Conservation (phyloP, 352 stramenopile species). For the Pythium rhizo-oryzae region DNA sequence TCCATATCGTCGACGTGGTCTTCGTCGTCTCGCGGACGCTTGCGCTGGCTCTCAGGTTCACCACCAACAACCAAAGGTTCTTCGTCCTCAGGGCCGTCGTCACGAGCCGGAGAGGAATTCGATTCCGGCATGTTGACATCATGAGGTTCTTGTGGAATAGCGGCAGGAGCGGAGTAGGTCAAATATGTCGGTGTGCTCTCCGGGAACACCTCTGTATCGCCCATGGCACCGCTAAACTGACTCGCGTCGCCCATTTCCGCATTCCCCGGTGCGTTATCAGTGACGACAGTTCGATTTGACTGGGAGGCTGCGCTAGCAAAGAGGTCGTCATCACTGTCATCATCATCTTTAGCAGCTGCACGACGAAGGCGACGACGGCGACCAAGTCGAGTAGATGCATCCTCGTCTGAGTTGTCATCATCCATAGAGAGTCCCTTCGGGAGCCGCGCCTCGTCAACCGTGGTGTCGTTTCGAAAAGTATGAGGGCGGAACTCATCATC, state of each 20-base stretch:
- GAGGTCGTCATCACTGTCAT: constrained; percentile 23
- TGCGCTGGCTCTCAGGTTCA: constrained; percentile 6
- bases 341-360: constrained; percentile 17
- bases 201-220: constrained; percentile 11
- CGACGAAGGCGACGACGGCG: constrained; percentile 18
- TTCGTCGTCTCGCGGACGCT: not conserved
- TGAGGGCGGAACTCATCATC: constrained; percentile 23
- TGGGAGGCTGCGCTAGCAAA: not conserved
- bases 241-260: constrained; percentile 7
- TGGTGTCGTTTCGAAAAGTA: constrained; percentile 4
- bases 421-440: constrained; percentile 18
- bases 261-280: constrained; percentile 1
- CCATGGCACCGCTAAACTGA: constrained; percentile 10
- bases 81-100: not conserved
- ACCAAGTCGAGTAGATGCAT: not conserved
- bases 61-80: too few species aligned
- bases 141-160: not conserved
- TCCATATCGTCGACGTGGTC: not conserved
- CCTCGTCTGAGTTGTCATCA: constrained; percentile 22
- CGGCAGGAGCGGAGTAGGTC: not conserved
- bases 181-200: constrained; percentile 9
- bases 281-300: not conserved
- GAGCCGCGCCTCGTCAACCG: constrained; percentile 14
- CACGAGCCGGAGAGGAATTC: not conserved
- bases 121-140: not conserved